These are phyloP conservation scores for Pythium sp. DNA, from an alignment of 352 stramenopile genomes.

Conservation along the genomic window DNA sequence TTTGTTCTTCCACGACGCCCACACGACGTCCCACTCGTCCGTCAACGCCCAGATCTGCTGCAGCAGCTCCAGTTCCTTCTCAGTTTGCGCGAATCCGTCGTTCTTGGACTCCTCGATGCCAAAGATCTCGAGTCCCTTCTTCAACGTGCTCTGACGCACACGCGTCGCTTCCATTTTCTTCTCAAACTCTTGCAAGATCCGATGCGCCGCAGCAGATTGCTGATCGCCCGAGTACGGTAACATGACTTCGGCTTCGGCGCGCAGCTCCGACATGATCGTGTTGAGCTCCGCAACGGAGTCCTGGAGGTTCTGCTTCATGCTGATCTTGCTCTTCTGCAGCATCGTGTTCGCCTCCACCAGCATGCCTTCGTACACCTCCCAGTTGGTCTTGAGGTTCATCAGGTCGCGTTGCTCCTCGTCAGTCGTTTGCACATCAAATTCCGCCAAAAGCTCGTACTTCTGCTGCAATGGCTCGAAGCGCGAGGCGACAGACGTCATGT, in stretches of 20 bases:
- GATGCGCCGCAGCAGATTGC: conserved; percentile 43
- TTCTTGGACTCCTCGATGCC: conserved; percentile 87
- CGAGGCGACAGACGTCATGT: conserved; percentile 54
- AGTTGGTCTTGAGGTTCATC: conserved; percentile 62
- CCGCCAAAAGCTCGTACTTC: conserved; percentile 84
- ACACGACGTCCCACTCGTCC: conserved; percentile 88
- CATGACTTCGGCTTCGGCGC: conserved; percentile 65
- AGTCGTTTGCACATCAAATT: conserved; percentile 89
- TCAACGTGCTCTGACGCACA: conserved; percentile 64
- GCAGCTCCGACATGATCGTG: conserved; percentile 78
- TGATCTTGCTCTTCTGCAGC: conserved; percentile 92
- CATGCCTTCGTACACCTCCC: conserved; percentile 85
- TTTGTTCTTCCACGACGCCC: conserved; percentile 91
- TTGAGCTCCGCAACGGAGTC: conserved; percentile 87
- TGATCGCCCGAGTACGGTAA: conserved; percentile 77
- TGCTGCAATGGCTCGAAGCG: conserved; percentile 83
- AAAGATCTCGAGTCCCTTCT: conserved; percentile 93
- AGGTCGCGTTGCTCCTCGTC: conserved; percentile 84
- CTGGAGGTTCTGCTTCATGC: conserved; percentile 95
- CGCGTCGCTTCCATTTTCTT: conserved; percentile 84
- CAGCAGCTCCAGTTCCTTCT: conserved; percentile 88
- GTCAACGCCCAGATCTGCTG: conserved; percentile 89
- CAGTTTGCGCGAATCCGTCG: conserved; percentile 79
- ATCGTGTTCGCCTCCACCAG: conserved; percentile 85
- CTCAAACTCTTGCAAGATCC: conserved; percentile 85